Evolutionary conservation across 306 rosid species (phyloP).

Genomic region (Quercus alba): DNA sequence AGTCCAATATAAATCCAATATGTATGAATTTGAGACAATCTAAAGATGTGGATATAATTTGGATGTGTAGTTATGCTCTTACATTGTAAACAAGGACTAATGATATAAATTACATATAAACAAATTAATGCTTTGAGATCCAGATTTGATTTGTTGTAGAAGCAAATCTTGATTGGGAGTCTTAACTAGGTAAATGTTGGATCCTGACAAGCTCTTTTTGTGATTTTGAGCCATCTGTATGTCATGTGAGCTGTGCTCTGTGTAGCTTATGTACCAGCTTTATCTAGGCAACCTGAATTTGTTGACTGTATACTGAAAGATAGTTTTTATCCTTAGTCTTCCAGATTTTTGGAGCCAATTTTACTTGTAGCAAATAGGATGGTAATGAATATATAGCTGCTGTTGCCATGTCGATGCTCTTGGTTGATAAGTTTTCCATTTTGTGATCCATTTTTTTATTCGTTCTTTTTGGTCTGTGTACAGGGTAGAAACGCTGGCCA

Average conservation of each 20-base stretch:
- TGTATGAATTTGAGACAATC: neutral
- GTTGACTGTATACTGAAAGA: neutral
- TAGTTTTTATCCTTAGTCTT: neutral
- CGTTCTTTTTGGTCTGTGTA: neutral
- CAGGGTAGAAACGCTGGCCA: slow-evolving; percentile 85
- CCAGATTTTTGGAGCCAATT: neutral
- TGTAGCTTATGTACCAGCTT: neutral
- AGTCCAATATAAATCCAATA: neutral
- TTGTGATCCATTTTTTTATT: neutral
- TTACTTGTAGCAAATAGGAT: neutral
- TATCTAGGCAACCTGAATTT: neutral
- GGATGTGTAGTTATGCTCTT: neutral
- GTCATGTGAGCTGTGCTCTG: neutral
- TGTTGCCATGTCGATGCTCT: neutral
- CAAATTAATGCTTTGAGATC: neutral
- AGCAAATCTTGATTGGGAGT: neutral
- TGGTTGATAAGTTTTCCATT: neutral
- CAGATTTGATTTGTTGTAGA: too few species aligned
- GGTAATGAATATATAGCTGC: neutral
- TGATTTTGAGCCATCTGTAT: neutral
- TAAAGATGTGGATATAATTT: neutral
- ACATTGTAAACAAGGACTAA: neutral
- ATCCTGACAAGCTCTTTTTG: neutral
- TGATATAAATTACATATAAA: neutral
- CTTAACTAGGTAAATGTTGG: neutral